Conservation (phyloP, 2,329 filamentous ascomycete genomes). For the Paracoccidioides brasiliensis region DNA sequence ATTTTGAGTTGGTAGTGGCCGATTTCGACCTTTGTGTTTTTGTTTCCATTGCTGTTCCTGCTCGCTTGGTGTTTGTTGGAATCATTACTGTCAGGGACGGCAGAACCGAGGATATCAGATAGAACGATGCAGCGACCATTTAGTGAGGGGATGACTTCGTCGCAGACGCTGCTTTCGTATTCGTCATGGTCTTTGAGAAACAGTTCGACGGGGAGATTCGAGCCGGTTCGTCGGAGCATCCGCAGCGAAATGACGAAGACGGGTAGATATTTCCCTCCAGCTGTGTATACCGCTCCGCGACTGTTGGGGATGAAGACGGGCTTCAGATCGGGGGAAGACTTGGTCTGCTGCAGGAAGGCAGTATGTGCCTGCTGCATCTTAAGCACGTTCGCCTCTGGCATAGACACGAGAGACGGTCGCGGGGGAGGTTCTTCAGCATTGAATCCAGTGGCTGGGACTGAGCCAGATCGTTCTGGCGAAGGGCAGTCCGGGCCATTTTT, state of each 20-base stretch:
- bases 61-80: background rate
- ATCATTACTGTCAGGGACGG: background rate
- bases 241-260: constrained; percentile 20
- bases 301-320: constrained; percentile 18
- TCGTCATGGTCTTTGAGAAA: constrained; percentile 17
- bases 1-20: constrained; percentile 43
- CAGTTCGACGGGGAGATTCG: constrained; percentile 25
- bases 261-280: constrained; percentile 24
- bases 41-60: constrained; percentile 2
- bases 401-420: constrained; percentile 20
- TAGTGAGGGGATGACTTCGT: constrained; percentile 18
- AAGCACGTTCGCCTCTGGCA: constrained; percentile 19
- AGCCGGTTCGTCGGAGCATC: constrained; percentile 23
- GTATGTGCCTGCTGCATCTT: constrained; percentile 24
- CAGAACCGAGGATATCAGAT: constrained; percentile 3
- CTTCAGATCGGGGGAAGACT: constrained; percentile 13
- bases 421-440: constrained; percentile 15
- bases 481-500: constrained; percentile 18
- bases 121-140: constrained; percentile 19
- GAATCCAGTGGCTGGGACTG: constrained; percentile 17
- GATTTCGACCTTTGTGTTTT: constrained; percentile 21
- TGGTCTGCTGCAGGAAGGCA: constrained; percentile 22
- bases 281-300: constrained; percentile 26
- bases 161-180: constrained; percentile 20
- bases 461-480: constrained; percentile 17